Percentiles rank a stretch among this genome's conserved stretches.
These are phyloP conservation scores for Skeletonema potamos DNA, from an alignment of 108 stramenopile species.

Conservation along the genomic window DNA sequence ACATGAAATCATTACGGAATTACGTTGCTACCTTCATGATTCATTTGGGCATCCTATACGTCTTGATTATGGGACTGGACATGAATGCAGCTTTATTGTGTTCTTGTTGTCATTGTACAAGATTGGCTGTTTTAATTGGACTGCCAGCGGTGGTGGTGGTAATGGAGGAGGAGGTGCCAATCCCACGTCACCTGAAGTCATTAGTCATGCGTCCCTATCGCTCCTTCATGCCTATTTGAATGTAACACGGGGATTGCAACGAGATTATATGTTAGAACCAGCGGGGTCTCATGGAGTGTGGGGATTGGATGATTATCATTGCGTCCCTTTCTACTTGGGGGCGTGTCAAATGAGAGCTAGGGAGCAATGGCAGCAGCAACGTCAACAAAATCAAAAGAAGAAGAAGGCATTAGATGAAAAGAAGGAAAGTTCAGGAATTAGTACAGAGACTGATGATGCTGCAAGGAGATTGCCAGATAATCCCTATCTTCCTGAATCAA, in stretches of 20 bases:
- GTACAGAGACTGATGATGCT: slow-evolving; percentile 19
- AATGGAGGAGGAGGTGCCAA: background rate
- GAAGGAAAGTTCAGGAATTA: slow-evolving; percentile 1
- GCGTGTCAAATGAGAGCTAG: slow-evolving; percentile 78
- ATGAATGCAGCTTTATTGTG: slow-evolving; percentile 92
- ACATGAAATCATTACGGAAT: slow-evolving; percentile 58
- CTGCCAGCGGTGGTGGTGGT: background rate
- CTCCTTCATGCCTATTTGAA: slow-evolving; percentile 72
- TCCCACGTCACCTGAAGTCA: slow-evolving; percentile 30
- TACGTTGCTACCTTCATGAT: slow-evolving; percentile 78
- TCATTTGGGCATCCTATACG: slow-evolving; percentile 90
- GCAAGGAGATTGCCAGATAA: slow-evolving; percentile 16
- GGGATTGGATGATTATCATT: slow-evolving; percentile 97
- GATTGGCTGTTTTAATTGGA: slow-evolving; percentile 59
- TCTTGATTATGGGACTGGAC: slow-evolving; percentile 96
- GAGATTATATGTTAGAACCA: slow-evolving; percentile 93
- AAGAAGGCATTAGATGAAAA: background rate
- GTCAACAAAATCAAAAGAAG: slow-evolving; percentile 13
- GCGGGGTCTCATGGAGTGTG: slow-evolving; percentile 96
- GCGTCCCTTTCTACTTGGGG: slow-evolving; percentile 93
- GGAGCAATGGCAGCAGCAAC: slow-evolving; percentile 37
- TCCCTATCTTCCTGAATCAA: slow-evolving; percentile 29
- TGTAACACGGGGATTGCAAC: slow-evolving; percentile 77
- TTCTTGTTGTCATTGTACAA: slow-evolving; percentile 79
- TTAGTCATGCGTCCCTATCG: slow-evolving; percentile 60